phyloP scores from a whole-genome alignment of 2,329 filamentous ascomycete species.

The Dryadomyces quercivorus region DNA sequence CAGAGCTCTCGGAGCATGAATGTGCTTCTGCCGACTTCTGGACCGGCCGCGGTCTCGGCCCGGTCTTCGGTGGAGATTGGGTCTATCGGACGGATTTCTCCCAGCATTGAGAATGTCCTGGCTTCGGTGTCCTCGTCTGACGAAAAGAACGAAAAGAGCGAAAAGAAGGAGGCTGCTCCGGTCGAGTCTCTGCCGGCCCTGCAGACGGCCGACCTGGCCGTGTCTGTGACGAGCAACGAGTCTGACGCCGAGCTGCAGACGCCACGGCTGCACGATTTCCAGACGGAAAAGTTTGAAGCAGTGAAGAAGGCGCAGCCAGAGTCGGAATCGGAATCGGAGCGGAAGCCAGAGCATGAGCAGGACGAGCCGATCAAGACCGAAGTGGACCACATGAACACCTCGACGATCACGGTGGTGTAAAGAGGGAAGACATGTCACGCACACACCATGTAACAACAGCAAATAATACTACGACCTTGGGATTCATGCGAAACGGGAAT shows the following conservation, averaged over 20 bases:
- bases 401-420: constrained; percentile 5
- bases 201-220: constrained; percentile 5
- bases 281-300: too few relatives aligned
- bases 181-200: neutral
- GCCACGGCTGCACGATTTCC: constrained; percentile 3
- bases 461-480: neutral
- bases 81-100: neutral
- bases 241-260: constrained; percentile 11
- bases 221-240: constrained; percentile 8
- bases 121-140: neutral
- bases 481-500: neutral
- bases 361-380: neutral
- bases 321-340: neutral
- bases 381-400: constrained; percentile 2
- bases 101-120: neutral
- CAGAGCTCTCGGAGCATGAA: constrained; percentile 9
- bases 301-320: neutral
- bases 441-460: too few relatives aligned
- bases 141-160: too few relatives aligned
- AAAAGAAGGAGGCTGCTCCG: neutral
- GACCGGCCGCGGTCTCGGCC: neutral
- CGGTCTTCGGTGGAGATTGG: neutral
- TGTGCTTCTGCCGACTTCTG: neutral
- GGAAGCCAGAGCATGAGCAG: neutral
- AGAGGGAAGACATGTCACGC: too few relatives aligned